Evolutionary conservation across 768 basidiomycete species (phyloP).

Genomic region (Xerocomellus amylosporus): DNA sequence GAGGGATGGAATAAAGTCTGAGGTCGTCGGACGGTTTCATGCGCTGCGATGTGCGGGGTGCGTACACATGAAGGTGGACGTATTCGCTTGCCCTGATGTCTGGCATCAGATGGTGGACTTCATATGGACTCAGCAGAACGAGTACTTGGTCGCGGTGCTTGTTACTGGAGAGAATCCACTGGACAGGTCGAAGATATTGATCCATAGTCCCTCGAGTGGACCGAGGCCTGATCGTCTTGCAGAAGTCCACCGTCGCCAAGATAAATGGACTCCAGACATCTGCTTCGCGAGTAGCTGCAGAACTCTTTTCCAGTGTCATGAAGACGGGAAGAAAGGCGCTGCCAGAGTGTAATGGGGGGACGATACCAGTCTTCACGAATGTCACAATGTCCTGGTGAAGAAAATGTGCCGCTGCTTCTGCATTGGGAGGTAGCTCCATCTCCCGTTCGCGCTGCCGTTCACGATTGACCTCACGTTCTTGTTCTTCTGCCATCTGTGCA

Average conservation of each 20-base stretch:
- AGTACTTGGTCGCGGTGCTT: background rate
- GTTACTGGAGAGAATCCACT: slow-evolving; percentile 19
- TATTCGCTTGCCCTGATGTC: slow-evolving; percentile 30
- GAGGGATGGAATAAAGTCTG: slow-evolving; percentile 6
- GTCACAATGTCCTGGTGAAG: slow-evolving; percentile 13
- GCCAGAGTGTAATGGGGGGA: slow-evolving; percentile 7
- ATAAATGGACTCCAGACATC: slow-evolving; percentile 14
- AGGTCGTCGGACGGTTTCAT: slow-evolving; percentile 38
- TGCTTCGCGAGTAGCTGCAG: too few species aligned
- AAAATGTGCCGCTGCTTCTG: slow-evolving; percentile 14
- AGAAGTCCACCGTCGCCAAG: slow-evolving; percentile 12
- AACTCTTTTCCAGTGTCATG: slow-evolving; percentile 1
- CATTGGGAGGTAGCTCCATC: slow-evolving; percentile 33
- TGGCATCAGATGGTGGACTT: slow-evolving; percentile 39
- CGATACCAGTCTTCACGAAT: slow-evolving; percentile 28
- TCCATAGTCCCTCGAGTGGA: background rate
- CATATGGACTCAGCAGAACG: slow-evolving; percentile 20
- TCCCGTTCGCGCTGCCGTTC: slow-evolving; percentile 42
- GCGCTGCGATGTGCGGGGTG: slow-evolving; percentile 35
- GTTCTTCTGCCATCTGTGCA: slow-evolving; percentile 38
- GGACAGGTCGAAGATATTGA: slow-evolving; percentile 22
- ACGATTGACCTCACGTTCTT: slow-evolving; percentile 42
- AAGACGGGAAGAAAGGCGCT: slow-evolving; percentile 20
- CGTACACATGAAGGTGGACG: slow-evolving; percentile 41
- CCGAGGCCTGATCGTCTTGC: background rate